Base-by-base conservation (phyloP, 495 filamentous ascomycete genomes). In the Elasticomyces elasticus region DNA sequence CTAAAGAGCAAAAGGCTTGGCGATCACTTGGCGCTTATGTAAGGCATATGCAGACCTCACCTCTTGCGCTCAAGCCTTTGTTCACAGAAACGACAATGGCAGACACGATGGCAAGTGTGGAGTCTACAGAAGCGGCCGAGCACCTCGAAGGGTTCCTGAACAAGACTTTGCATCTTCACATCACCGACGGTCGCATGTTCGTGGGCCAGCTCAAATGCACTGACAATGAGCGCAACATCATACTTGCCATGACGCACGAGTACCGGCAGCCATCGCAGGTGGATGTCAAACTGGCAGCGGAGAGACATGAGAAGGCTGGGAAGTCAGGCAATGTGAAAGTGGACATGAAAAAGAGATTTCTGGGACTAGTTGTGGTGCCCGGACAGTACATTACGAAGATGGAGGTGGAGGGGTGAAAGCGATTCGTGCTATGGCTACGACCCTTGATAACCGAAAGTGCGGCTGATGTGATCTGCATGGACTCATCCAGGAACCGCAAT, bases 121-220 rank as follows among this genome's bases (percentile, higher is more conserved):
- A 30, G 2, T 19, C 45, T 49, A 27, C 9, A 15, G 11, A 52
- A 1, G 56, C 51, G 1, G 33, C 35, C 5, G 26, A 45, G 9
- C 60, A 52, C 54, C 63, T 70, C 20, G 35, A 56, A 6, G 52
- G 60, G 5, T 66, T 85, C 52, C 67, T 89, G 27, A 80, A 79
- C 69, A 80, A 79, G 62, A 82, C 74, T 45, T 70, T 98, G 35
- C 84, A 90, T 55, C 73, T 97, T 48, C 81, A 87, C 61, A 86
- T 84, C 24, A 86, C 82, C 4, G 92, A 97, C 66, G 76, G 73
- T 24, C 86, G 92, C 38, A 84, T 95, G 72, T 98, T 97, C 68
- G 74, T 87, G 33, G 92, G 92, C 30, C 73, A 79, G 53, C 86
- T 98, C 71, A 96, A 91, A 69, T 97, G 94, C 69, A 95, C 89